Evolutionary conservation across 1,139 yeast genomes (phyloP), one percentile per base, ranked within the genome.

Genomic region (Kodamaea anthophila): DNA sequence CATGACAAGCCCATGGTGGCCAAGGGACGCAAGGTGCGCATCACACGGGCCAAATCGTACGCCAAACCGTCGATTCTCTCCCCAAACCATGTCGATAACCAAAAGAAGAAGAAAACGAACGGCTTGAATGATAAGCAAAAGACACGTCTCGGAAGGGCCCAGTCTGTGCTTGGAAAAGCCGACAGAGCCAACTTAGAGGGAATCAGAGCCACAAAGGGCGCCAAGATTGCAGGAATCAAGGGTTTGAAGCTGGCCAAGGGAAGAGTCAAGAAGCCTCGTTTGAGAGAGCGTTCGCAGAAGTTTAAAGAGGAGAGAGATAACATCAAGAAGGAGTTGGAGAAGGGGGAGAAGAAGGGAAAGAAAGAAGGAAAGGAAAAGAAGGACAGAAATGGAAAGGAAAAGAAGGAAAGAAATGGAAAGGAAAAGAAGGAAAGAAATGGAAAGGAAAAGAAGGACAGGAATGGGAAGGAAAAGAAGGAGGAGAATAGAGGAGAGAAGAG

Each of bases 181-280:
- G 95, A 84, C 48, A 72, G 84, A 46, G 70, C 82, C 19, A 69
- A 80, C 21, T 48, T 58, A 24, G 98, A 88, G 60, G 97, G 94
- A 39, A 65, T 70, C 41, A 80, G 96, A 55, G 87, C 95, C n/a
- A 59, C 61, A 38, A 79, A 74, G 55, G 93, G 87, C 24, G 73
- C 62, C 28, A 64, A 59, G 36, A 69, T 74, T 24, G 67, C 67
- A n/a, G 80, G 78, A 29, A 62, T 77, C 39, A 75, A 73, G 57
- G 74, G 75, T 29, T 70, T 59, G 37, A 60, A 57, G 49, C 49
- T 72, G 28, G 65, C 55, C 39, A 60, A 60, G 46, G 65, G 66
- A 31, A 58, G 60, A 42, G 67, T 59, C 21, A 65, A 76, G 58
- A 77, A 76, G 49, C 82, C 85, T 19, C 67, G 88, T 51, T 67